phyloP scores from a whole-genome alignment of 1,284 basidiomycete genomes.

The Anthracocystis setariae region DNA sequence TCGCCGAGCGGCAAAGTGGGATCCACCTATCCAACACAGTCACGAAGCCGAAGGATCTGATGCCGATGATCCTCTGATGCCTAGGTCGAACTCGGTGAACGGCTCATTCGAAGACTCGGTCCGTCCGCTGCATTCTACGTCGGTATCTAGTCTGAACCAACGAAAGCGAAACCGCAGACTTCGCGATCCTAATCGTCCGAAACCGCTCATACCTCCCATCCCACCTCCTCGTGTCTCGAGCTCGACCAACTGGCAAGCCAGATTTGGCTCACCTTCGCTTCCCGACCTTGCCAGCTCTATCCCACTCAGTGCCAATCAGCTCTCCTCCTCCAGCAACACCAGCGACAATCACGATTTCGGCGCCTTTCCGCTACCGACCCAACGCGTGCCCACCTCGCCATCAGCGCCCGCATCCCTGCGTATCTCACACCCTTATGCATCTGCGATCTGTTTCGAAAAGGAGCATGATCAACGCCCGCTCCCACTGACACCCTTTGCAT shows the following conservation, averaged over 20 bases:
- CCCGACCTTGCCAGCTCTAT: slow-evolving; percentile 18
- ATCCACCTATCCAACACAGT: slow-evolving; percentile 7
- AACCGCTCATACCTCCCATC: slow-evolving; percentile 36
- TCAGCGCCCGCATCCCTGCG: slow-evolving; percentile 15
- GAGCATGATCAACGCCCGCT: slow-evolving; percentile 5
- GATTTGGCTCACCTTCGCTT: slow-evolving; percentile 35
- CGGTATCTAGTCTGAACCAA: slow-evolving; percentile 18
- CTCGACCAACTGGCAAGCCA: slow-evolving; percentile 41
- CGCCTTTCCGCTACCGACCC: neutral
- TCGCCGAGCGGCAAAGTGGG: slow-evolving; percentile 13
- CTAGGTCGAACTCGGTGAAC: slow-evolving; percentile 3
- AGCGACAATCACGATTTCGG: slow-evolving; percentile 16
- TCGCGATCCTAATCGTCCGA: slow-evolving; percentile 16
- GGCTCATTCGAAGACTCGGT: slow-evolving; percentile 35
- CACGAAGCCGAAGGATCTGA: slow-evolving; percentile 24
- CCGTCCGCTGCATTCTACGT: slow-evolving; percentile 21
- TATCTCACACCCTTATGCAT: slow-evolving; percentile 29
- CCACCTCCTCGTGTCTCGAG: slow-evolving; percentile 39
- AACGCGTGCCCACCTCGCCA: slow-evolving; percentile 12
- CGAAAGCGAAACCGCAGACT: slow-evolving; percentile 22
- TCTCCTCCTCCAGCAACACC: slow-evolving; percentile 15
- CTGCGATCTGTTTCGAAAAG: slow-evolving; percentile 4
- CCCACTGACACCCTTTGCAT: neutral
- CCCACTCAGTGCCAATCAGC: slow-evolving; percentile 5
- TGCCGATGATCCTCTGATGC: slow-evolving; percentile 24